Conservation (phyloP, 2,329 filamentous ascomycete genomes). For the Nigrospora osmanthi region DNA sequence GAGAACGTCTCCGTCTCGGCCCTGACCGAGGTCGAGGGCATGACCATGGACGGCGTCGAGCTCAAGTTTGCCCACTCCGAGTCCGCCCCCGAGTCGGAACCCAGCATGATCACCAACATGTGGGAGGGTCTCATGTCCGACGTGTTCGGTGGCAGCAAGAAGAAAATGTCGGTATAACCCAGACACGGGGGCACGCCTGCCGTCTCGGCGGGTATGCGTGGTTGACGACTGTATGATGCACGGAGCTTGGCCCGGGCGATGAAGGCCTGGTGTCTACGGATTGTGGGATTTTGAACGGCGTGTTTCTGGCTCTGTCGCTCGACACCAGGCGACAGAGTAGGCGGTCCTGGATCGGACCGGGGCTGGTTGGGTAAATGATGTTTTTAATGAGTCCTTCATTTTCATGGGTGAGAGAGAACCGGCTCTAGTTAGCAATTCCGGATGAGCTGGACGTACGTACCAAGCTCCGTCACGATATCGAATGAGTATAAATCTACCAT, state of each 20-base stretch:
- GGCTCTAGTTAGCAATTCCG: too few species aligned
- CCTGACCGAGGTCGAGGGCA: constrained; percentile 50
- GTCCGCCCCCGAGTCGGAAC: neutral
- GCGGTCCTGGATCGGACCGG: constrained; percentile 12
- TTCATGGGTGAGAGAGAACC: neutral
- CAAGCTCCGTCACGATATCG: too few species aligned
- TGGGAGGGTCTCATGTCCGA: constrained; percentile 3
- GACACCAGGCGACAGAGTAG: constrained; percentile 4
- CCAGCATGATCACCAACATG: neutral
- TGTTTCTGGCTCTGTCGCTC: constrained; percentile 8
- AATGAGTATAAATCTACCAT: too few species aligned
- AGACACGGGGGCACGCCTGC: too few species aligned
- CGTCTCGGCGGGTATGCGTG: too few species aligned
- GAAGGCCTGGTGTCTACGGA: neutral
- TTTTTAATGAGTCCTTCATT: constrained; percentile 8
- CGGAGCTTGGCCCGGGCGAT: too few species aligned
- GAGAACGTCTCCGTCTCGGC: constrained; percentile 41
- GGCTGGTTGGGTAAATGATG: constrained; percentile 7
- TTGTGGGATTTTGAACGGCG: constrained; percentile 1
- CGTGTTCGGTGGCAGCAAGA: constrained; percentile 7
- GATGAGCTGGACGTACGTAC: too few species aligned
- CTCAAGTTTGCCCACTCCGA: constrained; percentile 40
- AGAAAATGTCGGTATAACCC: neutral
- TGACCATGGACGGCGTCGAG: constrained; percentile 47
- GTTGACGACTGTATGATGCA: too few species aligned